Percentiles rank a stretch among this genome's conserved stretches.
These are phyloP conservation scores for Boletus vermiculosoides DNA, from an alignment of 768 basidiomycete species.

Conservation along the genomic window DNA sequence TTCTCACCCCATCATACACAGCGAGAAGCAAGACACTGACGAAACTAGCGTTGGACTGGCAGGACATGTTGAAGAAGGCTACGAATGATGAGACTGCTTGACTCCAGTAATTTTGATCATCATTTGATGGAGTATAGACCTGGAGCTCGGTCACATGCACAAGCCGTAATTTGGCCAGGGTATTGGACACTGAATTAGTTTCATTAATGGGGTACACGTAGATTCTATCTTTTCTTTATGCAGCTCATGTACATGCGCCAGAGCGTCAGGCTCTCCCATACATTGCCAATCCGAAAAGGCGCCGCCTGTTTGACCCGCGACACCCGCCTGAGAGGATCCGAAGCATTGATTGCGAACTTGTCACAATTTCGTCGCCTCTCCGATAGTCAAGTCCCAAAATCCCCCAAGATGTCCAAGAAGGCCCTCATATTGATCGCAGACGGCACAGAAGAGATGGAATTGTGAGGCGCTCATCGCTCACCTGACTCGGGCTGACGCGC, in stretches of 20 bases:
- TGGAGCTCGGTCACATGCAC: background rate
- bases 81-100: conserved; percentile 44
- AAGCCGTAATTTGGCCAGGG: background rate
- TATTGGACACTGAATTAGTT: background rate
- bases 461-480: conserved; percentile 34
- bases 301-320: background rate
- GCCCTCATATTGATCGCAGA: conserved; percentile 75
- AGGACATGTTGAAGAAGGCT: conserved; percentile 71
- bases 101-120: background rate
- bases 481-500: background rate
- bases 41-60: conserved; percentile 78
- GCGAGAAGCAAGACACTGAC: conserved; percentile 73
- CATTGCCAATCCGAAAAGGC: conserved; percentile 3
- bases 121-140: background rate
- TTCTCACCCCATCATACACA: conserved; percentile 30
- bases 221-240: background rate
- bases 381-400: background rate
- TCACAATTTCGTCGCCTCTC: conserved; percentile 1
- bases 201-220: background rate
- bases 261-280: background rate
- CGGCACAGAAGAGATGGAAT: conserved; percentile 90
- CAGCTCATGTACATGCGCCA: conserved; percentile 1
- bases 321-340: background rate
- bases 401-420: conserved; percentile 26
- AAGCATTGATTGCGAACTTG: background rate